Evolutionary conservation across 495 filamentous ascomycete genomes (phyloP).

Genomic region (Choiromyces venosus): DNA sequence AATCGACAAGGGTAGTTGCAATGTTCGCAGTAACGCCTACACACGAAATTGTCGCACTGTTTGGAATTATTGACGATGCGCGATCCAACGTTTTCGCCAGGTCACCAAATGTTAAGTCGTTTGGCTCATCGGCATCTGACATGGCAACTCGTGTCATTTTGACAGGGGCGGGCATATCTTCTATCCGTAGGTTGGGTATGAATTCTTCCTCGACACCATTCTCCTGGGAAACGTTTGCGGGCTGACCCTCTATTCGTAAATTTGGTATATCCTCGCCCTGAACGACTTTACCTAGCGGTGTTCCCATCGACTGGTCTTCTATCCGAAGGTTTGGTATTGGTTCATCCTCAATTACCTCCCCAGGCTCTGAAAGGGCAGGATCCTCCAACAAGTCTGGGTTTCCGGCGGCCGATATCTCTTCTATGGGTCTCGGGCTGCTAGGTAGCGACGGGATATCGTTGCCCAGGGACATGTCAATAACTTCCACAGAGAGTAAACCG

Average conservation of each 20-base stretch:
- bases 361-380: background rate
- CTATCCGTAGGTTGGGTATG: background rate
- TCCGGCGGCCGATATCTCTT: background rate
- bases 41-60: background rate
- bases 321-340: background rate
- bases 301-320: background rate
- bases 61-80: background rate
- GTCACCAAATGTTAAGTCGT: background rate
- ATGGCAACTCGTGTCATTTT: background rate
- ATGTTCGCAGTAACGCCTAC: background rate
- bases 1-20: background rate
- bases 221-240: background rate
- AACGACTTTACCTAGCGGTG: background rate
- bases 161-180: background rate
- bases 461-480: slow-evolving; percentile 50
- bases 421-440: background rate
- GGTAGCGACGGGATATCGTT: slow-evolving; percentile 43
- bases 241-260: background rate
- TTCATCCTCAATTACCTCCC: background rate
- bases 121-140: background rate
- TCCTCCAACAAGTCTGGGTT: background rate
- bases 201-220: background rate
- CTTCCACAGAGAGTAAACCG: slow-evolving; percentile 54
- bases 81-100: background rate
- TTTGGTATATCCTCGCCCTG: background rate